Conservation (phyloP, 208 protist species). For the Acanthamoeba polyphaga region DNA sequence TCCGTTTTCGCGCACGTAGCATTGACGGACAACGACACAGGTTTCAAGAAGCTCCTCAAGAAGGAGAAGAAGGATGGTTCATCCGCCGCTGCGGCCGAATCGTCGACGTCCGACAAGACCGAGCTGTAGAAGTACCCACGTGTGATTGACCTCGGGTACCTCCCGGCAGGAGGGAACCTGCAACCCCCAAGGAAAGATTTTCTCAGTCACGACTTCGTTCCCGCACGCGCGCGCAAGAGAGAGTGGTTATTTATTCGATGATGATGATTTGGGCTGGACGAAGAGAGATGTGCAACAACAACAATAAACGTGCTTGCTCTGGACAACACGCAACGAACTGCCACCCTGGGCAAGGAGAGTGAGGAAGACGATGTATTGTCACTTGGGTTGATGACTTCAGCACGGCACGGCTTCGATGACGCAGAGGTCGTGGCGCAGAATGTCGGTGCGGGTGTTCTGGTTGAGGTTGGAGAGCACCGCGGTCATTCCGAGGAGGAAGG, state of each 20-base stretch:
- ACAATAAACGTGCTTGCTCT: too few relatives aligned
- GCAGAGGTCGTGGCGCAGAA: not conserved
- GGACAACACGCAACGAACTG: too few relatives aligned
- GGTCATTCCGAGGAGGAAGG: not conserved
- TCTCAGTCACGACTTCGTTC: not conserved
- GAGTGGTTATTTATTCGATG: too few relatives aligned
- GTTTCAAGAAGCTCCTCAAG: slow-evolving; percentile 27
- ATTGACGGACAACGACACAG: not conserved
- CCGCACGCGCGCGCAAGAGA: too few relatives aligned
- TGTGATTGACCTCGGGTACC: not conserved
- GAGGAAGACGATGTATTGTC: too few relatives aligned
- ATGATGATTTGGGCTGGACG: too few relatives aligned
- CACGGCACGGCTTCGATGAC: not conserved
- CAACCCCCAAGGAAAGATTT: not conserved
- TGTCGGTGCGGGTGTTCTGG: not conserved
- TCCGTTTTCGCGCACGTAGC: not conserved
- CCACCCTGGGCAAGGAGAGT: too few relatives aligned
- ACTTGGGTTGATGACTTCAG: not conserved
- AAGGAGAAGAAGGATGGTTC: not conserved
- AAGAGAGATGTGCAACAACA: too few relatives aligned
- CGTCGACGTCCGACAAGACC: not conserved
- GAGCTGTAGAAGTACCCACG: not conserved
- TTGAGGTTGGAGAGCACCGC: not conserved
- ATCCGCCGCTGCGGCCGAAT: not conserved
- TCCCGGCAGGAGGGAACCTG: too few relatives aligned